Conservation (phyloP, 2,329 filamentous ascomycete species). For the Leptoxyphium fumago region DNA sequence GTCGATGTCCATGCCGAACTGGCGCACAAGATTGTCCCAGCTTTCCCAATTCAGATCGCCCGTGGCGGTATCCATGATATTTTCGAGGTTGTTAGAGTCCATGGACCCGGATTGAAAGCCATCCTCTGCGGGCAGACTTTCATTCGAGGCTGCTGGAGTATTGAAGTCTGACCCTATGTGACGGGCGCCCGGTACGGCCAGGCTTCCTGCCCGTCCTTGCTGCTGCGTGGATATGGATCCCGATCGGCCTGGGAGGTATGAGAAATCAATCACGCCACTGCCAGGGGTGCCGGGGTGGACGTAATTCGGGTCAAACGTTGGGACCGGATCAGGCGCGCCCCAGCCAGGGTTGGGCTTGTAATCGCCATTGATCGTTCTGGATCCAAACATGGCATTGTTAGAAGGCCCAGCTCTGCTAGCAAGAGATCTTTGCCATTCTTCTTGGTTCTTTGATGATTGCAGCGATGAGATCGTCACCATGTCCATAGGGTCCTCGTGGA, state of each 20-base stretch:
- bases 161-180: not conserved
- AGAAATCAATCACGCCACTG: not conserved
- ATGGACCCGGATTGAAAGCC: slow-evolving; percentile 12
- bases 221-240: not conserved
- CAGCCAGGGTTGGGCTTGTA: not conserved
- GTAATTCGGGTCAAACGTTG: not conserved
- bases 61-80: slow-evolving; percentile 21
- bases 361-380: not conserved
- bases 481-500: not conserved
- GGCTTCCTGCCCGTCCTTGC: not conserved
- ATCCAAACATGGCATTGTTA: not conserved
- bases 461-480: not conserved
- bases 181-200: not conserved
- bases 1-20: slow-evolving; percentile 31
- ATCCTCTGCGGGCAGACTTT: not conserved
- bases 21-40: slow-evolving; percentile 33
- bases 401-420: not conserved
- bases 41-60: slow-evolving; percentile 32
- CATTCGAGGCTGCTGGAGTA: not conserved
- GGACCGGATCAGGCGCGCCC: not conserved
- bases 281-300: not conserved
- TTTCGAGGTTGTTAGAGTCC: slow-evolving; percentile 11
- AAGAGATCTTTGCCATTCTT: not conserved
- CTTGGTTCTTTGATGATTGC: not conserved
- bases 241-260: not conserved